Evolutionary conservation across 1,284 basidiomycete species (phyloP).

Genomic region (Melanopsichium pennsylvanicum): DNA sequence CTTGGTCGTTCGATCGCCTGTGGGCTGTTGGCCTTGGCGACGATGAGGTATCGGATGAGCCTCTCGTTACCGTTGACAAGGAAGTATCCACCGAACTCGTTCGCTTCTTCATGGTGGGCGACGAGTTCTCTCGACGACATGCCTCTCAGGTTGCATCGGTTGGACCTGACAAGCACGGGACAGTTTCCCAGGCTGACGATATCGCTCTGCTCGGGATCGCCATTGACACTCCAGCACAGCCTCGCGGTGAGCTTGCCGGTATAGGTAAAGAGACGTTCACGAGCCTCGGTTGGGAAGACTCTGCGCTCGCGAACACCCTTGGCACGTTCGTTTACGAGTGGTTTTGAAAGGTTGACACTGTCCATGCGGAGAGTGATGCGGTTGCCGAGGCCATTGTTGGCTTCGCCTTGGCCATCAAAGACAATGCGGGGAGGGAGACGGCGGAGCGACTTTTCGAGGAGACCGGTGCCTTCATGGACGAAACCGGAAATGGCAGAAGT

Average conservation of each 20-base stretch:
- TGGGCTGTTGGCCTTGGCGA: constrained; percentile 87
- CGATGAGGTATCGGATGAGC: constrained; percentile 94
- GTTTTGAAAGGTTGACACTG: constrained; percentile 81
- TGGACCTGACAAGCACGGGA: constrained; percentile 98
- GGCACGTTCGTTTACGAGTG: constrained; percentile 86
- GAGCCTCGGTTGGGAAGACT: constrained; percentile 75
- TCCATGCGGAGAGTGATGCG: constrained; percentile 81
- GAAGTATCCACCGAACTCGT: constrained; percentile 99
- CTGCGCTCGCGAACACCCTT: constrained; percentile 78
- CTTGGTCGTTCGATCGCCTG: constrained; percentile 84
- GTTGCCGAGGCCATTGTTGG: constrained; percentile 62
- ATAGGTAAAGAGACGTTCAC: constrained; percentile 91
- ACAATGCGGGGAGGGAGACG: constrained; percentile 90
- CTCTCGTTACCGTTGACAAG: constrained; percentile 99
- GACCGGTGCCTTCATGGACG: constrained; percentile 74
- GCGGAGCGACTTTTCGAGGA: constrained; percentile 80
- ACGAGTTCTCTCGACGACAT: constrained; percentile 89
- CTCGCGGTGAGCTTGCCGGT: constrained; percentile 89
- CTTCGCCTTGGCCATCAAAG: constrained; percentile 76
- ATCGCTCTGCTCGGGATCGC: constrained; percentile 76
- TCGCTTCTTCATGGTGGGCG: constrained; percentile 89
- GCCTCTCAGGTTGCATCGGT: constrained; percentile 85
- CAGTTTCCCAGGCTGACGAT: constrained; percentile 88
- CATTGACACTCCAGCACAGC: constrained; percentile 84
- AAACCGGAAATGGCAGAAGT: constrained; percentile 74